These are phyloP conservation scores for Ascochyta fabae DNA, from an alignment of 2,329 filamentous ascomycete genomes.

Conservation along the genomic window DNA sequence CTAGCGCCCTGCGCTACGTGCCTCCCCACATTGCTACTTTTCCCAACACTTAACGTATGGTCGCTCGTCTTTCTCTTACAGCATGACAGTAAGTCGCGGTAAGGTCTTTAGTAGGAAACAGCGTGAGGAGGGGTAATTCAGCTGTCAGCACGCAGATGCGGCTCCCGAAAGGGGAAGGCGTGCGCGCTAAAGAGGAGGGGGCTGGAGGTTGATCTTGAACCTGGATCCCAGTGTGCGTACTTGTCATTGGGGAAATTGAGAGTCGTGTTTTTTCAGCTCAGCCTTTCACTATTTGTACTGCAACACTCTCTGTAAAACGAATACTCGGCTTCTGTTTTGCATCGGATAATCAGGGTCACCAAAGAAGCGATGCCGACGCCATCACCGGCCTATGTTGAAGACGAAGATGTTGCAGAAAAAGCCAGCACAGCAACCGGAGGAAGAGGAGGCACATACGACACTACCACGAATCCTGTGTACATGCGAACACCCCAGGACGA, in stretches of 20 bases:
- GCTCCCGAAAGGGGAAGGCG: slow-evolving; percentile 2
- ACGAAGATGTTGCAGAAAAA: neutral
- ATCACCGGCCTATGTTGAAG: neutral
- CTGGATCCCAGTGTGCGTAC: neutral
- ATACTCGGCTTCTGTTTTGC: neutral
- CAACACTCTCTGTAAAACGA: neutral
- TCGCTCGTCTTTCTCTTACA: too few relatives aligned
- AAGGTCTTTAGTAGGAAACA: too few relatives aligned
- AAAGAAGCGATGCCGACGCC: neutral
- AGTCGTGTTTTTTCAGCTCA: neutral
- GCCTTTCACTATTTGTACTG: neutral
- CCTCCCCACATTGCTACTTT: too few relatives aligned
- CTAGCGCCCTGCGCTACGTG: too few relatives aligned
- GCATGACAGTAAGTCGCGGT: too few relatives aligned
- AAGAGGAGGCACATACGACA: neutral
- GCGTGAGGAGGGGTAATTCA: neutral
- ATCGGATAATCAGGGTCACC: neutral
- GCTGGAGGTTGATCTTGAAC: slow-evolving; percentile 13
- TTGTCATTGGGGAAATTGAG: neutral
- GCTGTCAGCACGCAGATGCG: neutral
- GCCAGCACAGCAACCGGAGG: too few relatives aligned
- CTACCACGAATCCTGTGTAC: neutral
- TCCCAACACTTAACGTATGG: too few relatives aligned
- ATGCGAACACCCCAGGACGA: neutral
- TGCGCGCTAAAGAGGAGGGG: slow-evolving; percentile 11